Percentiles rank a stretch among this genome's conserved stretches.
These are phyloP conservation scores for Aethionema arabicum DNA, from an alignment of 345 rosid species.

Conservation along the genomic window DNA sequence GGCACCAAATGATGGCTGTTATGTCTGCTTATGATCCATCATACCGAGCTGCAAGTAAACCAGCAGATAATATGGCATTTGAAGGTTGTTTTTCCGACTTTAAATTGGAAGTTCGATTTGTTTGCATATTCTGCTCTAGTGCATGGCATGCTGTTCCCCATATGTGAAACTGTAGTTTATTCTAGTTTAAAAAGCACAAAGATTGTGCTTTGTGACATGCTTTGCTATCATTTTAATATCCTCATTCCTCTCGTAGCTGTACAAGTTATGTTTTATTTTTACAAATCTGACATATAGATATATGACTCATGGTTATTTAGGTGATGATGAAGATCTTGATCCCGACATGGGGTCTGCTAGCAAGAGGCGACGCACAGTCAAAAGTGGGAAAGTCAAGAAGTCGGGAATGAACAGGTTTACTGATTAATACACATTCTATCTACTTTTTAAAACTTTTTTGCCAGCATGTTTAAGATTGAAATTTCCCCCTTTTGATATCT, in stretches of 20 bases:
- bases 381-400: slow-evolving; percentile 75
- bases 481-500: slow-evolving; percentile 19
- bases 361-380: slow-evolving; percentile 69
- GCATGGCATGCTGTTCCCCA: slow-evolving; percentile 10
- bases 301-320: slow-evolving; percentile 44
- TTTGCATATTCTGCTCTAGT: slow-evolving; percentile 13
- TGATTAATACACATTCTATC: slow-evolving; percentile 31
- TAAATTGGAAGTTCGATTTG: slow-evolving; percentile 20
- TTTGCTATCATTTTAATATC: slow-evolving; percentile 6
- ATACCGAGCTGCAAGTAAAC: slow-evolving; percentile 77
- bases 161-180: slow-evolving; percentile 8
- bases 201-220: slow-evolving; percentile 6
- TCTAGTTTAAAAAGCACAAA: slow-evolving; percentile 15
- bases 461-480: neutral
- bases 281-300: slow-evolving; percentile 25
- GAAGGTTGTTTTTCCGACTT: slow-evolving; percentile 59
- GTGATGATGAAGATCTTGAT: slow-evolving; percentile 82
- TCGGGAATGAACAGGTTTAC: slow-evolving; percentile 70
- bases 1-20: slow-evolving; percentile 80
- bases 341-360: slow-evolving; percentile 68
- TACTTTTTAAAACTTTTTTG: neutral
- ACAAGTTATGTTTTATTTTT: slow-evolving; percentile 13
- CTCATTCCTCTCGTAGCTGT: slow-evolving; percentile 11
- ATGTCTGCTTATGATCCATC: slow-evolving; percentile 95
- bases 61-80: slow-evolving; percentile 64